Evolutionary conservation across 192 early-diverging fungal genomes (phyloP).

Genomic region (Chytriomyces sp.): DNA sequence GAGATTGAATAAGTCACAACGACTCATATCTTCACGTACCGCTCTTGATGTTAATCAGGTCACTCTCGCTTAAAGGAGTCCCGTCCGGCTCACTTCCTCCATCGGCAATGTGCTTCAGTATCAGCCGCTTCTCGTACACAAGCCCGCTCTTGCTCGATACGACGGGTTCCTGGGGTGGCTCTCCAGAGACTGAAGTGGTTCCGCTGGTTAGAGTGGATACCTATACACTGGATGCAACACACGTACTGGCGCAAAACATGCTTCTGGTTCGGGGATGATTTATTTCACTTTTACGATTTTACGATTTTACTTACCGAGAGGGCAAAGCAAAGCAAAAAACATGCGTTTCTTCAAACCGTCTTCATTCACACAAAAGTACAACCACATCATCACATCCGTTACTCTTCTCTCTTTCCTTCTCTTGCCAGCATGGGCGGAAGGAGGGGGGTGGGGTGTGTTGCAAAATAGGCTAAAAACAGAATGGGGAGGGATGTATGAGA

Average conservation of each 20-base stretch:
- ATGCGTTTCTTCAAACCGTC: not conserved
- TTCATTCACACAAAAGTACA: not conserved
- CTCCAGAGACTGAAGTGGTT: conserved; percentile 80
- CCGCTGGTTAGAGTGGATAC: not conserved
- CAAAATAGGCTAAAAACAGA: too few species aligned
- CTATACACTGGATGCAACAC: not conserved
- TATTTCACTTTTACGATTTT: not conserved
- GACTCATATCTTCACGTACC: conserved; percentile 31
- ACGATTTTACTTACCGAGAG: not conserved
- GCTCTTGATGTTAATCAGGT: conserved; percentile 72
- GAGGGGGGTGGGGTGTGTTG: too few species aligned
- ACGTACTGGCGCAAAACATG: conserved; percentile 16
- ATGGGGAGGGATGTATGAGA: too few species aligned
- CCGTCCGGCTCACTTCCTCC: conserved; percentile 83
- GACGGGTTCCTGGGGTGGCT: conserved; percentile 85
- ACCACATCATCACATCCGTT: too few species aligned
- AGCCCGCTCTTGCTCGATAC: conserved; percentile 83
- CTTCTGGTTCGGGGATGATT: not conserved
- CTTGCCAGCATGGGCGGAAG: too few species aligned
- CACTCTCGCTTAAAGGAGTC: conserved; percentile 70
- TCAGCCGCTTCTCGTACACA: conserved; percentile 86
- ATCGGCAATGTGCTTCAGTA: conserved; percentile 85
- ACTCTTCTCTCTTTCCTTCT: too few species aligned
- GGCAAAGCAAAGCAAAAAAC: not conserved
- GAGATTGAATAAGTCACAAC: not conserved